Conservation (phyloP, 148 eudicot species). For the Heliosperma pusillum region DNA sequence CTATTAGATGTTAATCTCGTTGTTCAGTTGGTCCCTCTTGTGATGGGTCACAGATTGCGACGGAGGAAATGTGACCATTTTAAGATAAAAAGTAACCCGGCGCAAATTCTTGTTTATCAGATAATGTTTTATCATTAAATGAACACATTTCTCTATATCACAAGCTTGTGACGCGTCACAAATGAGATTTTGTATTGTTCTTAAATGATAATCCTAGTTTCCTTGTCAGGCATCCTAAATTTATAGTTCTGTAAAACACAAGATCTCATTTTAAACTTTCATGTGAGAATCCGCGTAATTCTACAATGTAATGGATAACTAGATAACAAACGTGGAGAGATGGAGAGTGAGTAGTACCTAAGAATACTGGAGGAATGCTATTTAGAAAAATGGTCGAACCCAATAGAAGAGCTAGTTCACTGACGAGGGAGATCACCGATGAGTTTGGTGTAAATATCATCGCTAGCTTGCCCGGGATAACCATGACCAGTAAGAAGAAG, state of each 20-base stretch:
- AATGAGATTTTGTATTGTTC: too few species aligned
- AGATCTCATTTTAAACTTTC: neutral
- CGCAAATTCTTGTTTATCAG: too few species aligned
- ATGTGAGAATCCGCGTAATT: neutral
- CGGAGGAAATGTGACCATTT: too few species aligned
- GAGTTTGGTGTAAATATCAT: slow-evolving; percentile 33
- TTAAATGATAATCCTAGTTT: too few species aligned
- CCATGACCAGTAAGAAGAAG: slow-evolving; percentile 23
- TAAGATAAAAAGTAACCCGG: too few species aligned
- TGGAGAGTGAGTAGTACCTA: slow-evolving; percentile 17
- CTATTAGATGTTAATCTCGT: neutral
- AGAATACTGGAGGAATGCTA: slow-evolving; percentile 34
- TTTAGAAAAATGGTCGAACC: slow-evolving; percentile 27
- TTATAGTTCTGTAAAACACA: neutral
- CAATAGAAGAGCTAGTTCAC: slow-evolving; percentile 24
- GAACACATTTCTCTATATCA: too few species aligned
- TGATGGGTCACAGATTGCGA: too few species aligned
- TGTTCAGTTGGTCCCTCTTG: too few species aligned
- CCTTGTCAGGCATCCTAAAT: neutral
- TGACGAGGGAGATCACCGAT: slow-evolving; percentile 24
- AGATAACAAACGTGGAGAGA: neutral
- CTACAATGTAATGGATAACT: neutral
- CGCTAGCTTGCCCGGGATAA: slow-evolving; percentile 29
- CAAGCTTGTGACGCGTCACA: too few species aligned
- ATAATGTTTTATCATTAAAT: too few species aligned